Evolutionary conservation across 306 rosid genomes (phyloP).

Genomic region (Fragaria ananassa): DNA sequence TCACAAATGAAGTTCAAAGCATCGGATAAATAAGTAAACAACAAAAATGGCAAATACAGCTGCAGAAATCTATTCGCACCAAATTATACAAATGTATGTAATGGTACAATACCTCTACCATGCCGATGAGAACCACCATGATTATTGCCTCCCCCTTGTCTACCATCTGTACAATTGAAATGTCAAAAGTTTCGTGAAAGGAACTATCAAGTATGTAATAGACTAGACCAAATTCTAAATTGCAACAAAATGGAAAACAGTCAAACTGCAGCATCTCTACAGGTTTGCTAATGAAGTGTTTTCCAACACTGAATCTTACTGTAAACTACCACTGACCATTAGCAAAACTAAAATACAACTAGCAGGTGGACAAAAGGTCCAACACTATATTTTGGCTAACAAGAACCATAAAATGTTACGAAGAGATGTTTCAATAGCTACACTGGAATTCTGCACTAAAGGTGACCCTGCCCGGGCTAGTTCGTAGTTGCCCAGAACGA

Average conservation of each 20-base stretch:
- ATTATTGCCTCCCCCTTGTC: conserved; percentile 73
- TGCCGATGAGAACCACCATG: conserved; percentile 68
- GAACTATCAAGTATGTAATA: background rate
- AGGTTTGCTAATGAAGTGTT: background rate
- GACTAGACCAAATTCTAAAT: background rate
- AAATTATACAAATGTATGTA: conserved; percentile 13
- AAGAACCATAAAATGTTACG: background rate
- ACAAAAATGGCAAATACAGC: background rate
- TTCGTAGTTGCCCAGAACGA: background rate
- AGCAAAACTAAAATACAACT: too few relatives aligned
- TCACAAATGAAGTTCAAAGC: background rate
- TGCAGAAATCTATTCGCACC: conserved; percentile 14
- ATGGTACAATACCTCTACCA: conserved; percentile 63
- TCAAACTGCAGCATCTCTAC: background rate
- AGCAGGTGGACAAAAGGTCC: background rate
- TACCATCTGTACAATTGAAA: conserved; percentile 60
- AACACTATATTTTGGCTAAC: background rate
- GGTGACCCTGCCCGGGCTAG: background rate
- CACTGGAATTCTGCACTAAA: background rate
- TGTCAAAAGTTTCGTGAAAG: background rate
- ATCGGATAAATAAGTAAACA: background rate
- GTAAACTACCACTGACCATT: background rate
- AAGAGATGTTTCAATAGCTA: background rate
- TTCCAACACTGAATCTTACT: background rate
- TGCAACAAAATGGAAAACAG: background rate